A percentile compares a stretch with the other conserved stretches of the same genome.
Evolutionary conservation across 352 stramenopile species (phyloP).

Genomic region (Elongisporangium prolatum): DNA sequence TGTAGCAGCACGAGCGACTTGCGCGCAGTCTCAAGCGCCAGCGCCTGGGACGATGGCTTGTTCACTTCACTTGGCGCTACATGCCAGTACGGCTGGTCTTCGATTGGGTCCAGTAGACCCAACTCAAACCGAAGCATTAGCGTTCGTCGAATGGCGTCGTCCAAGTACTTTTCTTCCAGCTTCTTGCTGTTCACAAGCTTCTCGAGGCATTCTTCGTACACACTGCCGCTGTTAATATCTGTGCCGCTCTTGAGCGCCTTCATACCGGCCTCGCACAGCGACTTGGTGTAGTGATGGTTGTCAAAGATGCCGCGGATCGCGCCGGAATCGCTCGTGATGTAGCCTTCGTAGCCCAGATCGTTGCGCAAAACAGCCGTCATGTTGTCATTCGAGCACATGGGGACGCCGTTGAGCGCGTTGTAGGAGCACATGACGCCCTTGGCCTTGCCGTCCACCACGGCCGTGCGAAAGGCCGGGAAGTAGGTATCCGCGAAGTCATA

Average conservation of each 20-base stretch:
- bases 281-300: slow-evolving; percentile 76
- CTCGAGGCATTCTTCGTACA: slow-evolving; percentile 75
- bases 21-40: slow-evolving; percentile 70
- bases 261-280: slow-evolving; percentile 51
- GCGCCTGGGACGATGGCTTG: slow-evolving; percentile 43
- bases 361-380: slow-evolving; percentile 74
- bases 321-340: slow-evolving; percentile 94
- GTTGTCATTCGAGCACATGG: slow-evolving; percentile 86
- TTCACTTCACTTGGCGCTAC: slow-evolving; percentile 68
- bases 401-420: slow-evolving; percentile 93
- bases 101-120: slow-evolving; percentile 88
- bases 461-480: slow-evolving; percentile 78
- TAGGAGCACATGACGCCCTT: slow-evolving; percentile 96
- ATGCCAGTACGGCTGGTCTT: slow-evolving; percentile 78
- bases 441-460: slow-evolving; percentile 72
- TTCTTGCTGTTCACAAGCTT: slow-evolving; percentile 44
- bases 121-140: slow-evolving; percentile 89
- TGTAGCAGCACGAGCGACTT: slow-evolving; percentile 93
- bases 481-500: slow-evolving; percentile 94
- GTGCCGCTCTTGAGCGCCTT: slow-evolving; percentile 70
- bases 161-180: slow-evolving; percentile 37
- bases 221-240: slow-evolving; percentile 86
- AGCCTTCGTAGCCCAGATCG: slow-evolving; percentile 88
- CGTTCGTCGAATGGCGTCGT: slow-evolving; percentile 59
- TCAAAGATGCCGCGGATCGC: slow-evolving; percentile 83